Conservation (phyloP, 2,329 filamentous ascomycete genomes). For the Chaetomiaceae sp. region DNA sequence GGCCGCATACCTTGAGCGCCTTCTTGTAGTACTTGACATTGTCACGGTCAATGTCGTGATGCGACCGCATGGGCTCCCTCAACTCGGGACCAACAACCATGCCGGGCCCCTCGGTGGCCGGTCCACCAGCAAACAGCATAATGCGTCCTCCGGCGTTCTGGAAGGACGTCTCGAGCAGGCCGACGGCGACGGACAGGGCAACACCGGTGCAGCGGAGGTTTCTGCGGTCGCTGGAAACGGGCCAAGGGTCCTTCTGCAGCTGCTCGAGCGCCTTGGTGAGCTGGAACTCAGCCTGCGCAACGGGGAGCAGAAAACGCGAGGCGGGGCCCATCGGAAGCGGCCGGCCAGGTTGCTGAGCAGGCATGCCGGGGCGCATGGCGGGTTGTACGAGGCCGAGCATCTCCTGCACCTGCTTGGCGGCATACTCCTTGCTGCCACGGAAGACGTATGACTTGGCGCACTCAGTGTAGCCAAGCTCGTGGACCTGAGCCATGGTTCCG, state of each 20-base stretch:
- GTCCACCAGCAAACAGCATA: slow-evolving; percentile 94
- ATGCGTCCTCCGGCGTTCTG: slow-evolving; percentile 92
- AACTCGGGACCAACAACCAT: slow-evolving; percentile 96
- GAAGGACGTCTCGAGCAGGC: slow-evolving; percentile 89
- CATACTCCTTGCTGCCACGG: slow-evolving; percentile 94
- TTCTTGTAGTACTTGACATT: slow-evolving; percentile 99
- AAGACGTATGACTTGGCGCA: slow-evolving; percentile 99
- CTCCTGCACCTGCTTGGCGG: slow-evolving; percentile 98
- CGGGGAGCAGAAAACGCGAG: slow-evolving; percentile 85
- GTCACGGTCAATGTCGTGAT: slow-evolving; percentile 97
- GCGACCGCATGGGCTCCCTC: slow-evolving; percentile 92
- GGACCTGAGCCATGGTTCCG: slow-evolving; percentile 95
- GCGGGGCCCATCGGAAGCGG: slow-evolving; percentile 73
- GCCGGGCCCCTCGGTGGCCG: slow-evolving; percentile 91
- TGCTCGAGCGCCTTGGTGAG: slow-evolving; percentile 94
- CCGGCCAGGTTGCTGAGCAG: slow-evolving; percentile 68
- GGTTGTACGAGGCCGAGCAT: slow-evolving; percentile 84
- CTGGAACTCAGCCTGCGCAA: slow-evolving; percentile 94
- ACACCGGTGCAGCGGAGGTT: slow-evolving; percentile 90
- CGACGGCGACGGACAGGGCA: slow-evolving; percentile 90
- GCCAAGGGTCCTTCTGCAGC: slow-evolving; percentile 95
- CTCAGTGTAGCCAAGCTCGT: slow-evolving; percentile 96
- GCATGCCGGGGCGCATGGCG: slow-evolving; percentile 68
- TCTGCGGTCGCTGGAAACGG: slow-evolving; percentile 87
- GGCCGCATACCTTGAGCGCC: slow-evolving; percentile 70